Conservation (phyloP, 176 grass and related monocot genomes). For the Tuctoria greenei region DNA sequence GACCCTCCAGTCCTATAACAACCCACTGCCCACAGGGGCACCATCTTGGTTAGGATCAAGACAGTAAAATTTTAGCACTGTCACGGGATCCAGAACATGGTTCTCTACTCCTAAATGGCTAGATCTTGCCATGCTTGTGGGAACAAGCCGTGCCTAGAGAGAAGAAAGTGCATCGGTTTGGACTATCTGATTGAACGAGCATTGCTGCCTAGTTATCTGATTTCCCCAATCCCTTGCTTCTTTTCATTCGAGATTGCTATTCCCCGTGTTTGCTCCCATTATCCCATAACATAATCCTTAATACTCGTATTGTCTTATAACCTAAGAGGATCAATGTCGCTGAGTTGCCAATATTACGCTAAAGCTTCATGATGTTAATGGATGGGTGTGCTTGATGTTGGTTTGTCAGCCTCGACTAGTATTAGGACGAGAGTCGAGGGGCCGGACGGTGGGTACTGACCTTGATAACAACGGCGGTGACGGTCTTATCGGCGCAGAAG, state of each 20-base stretch:
- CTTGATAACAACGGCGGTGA: conserved; percentile 94
- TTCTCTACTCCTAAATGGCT: background rate
- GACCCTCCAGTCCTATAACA: background rate
- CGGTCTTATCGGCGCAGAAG: conserved; percentile 92
- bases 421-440: background rate
- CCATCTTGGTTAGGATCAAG: background rate
- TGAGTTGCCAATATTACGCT: background rate
- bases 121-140: background rate
- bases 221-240: background rate
- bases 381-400: background rate
- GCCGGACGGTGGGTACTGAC: conserved; percentile 16
- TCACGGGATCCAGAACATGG: background rate
- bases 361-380: background rate
- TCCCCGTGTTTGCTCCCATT: background rate
- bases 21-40: background rate
- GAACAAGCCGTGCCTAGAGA: background rate
- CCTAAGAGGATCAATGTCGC: background rate
- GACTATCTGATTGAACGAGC: background rate
- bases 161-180: background rate
- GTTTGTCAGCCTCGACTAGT: background rate
- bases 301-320: background rate
- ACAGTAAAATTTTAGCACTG: background rate
- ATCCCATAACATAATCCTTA: background rate
- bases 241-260: background rate
- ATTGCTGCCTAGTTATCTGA: background rate